A percentile compares a stretch with the other conserved stretches of the same genome.
These are phyloP conservation scores for Lojkania enalia DNA, from an alignment of 2,329 filamentous ascomycete species.

Conservation along the genomic window DNA sequence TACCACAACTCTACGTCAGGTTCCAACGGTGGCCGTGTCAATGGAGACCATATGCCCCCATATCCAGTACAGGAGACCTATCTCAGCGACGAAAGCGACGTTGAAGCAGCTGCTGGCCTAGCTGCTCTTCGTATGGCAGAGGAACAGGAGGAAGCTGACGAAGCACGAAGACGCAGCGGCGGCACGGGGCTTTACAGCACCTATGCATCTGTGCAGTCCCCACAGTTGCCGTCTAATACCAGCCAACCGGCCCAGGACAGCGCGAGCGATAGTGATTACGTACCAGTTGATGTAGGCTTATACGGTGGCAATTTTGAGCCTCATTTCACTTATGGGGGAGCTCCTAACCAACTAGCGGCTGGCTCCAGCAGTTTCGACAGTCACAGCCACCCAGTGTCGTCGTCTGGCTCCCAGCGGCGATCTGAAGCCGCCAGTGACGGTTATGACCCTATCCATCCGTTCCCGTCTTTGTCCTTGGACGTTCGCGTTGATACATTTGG, in stretches of 20 bases:
- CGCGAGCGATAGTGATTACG: constrained; percentile 70
- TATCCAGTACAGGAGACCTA: constrained; percentile 36
- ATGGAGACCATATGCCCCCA: constrained; percentile 52
- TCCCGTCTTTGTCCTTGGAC: constrained; percentile 58
- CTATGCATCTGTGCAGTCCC: constrained; percentile 47
- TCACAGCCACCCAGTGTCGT: constrained; percentile 46
- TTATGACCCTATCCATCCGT: constrained; percentile 59
- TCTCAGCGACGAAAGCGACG: constrained; percentile 75
- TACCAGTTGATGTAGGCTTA: constrained; percentile 70
- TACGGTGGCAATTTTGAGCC: constrained; percentile 73
- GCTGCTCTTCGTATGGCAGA: constrained; percentile 84
- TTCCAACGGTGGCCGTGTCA: constrained; percentile 46
- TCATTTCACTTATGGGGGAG: constrained; percentile 63
- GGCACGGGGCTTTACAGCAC: constrained; percentile 57
- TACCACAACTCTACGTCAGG: constrained; percentile 32
- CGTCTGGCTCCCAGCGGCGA: constrained; percentile 51
- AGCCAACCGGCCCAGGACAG: constrained; percentile 23
- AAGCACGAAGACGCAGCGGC: constrained; percentile 62
- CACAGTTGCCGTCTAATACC: constrained; percentile 46
- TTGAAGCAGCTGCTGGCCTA: constrained; percentile 81
- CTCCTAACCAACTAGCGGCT: constrained; percentile 47
- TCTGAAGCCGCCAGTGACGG: constrained; percentile 49
- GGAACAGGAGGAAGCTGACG: constrained; percentile 67
- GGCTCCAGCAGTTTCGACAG: constrained; percentile 34
- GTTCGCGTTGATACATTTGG: constrained; percentile 84